These are phyloP conservation scores for Eutreptiella sp. DNA, from an alignment of 208 protist genomes.

Conservation along the genomic window DNA sequence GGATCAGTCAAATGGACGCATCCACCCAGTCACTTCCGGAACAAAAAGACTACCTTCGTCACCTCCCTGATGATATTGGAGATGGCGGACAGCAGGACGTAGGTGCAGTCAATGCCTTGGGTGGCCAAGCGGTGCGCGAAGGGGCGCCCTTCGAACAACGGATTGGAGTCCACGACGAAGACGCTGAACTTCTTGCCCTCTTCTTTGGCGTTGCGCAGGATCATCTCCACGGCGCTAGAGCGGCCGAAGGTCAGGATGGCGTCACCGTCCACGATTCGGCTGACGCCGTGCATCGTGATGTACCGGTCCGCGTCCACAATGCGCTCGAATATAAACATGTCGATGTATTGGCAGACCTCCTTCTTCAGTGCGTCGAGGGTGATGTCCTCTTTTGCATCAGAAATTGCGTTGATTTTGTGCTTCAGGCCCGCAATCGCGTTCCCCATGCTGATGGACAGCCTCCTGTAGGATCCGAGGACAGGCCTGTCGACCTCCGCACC, in stretches of 20 bases:
- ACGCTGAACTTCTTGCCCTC: constrained; percentile 64
- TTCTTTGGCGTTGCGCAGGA: constrained; percentile 43
- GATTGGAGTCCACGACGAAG: constrained; percentile 87
- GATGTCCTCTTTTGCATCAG: constrained; percentile 5
- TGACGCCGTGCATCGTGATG: constrained; percentile 35
- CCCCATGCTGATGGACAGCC: constrained; percentile 49
- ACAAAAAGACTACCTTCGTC: constrained; percentile 41
- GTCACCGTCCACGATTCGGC: constrained; percentile 59
- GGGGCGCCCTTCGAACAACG: constrained; percentile 74
- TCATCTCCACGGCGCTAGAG: constrained; percentile 51
- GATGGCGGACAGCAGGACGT: constrained; percentile 79
- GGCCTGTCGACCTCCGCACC: no score
- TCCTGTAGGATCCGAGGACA: no score
- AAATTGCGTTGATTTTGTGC: constrained; percentile 32
- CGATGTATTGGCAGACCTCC: constrained; percentile 36
- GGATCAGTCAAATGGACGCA: no score
- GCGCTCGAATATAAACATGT: constrained; percentile 46
- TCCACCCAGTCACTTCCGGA: no score
- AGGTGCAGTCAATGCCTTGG: constrained; percentile 78
- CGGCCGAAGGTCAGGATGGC: constrained; percentile 57
- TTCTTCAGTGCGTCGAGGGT: constrained; percentile 36
- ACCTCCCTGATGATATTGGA: constrained; percentile 90
- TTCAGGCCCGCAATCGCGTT: constrained; percentile 61
- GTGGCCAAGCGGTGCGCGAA: constrained; percentile 61
- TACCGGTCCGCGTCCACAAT: constrained; percentile 42